Percentiles rank a stretch among this genome's conserved stretches.
Evolutionary conservation across 345 rosid genomes (phyloP).

Genomic region (Heritiera littoralis): DNA sequence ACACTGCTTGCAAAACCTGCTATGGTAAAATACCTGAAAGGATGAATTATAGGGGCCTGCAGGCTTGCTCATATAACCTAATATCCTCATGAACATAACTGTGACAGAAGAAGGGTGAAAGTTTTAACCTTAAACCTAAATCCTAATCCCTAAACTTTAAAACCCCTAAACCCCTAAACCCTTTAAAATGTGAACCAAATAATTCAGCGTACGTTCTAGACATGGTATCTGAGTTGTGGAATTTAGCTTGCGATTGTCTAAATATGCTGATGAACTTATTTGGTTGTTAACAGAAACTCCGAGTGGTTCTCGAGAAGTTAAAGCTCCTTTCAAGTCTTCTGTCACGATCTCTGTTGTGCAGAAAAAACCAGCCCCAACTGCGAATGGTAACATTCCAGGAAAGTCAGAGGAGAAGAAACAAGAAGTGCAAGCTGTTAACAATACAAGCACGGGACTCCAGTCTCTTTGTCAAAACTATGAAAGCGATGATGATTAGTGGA

Average conservation of each 20-base stretch:
- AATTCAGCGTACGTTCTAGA: no score
- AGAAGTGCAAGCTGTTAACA: conserved; percentile 25
- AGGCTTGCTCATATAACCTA: no score
- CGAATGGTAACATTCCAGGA: conserved; percentile 19
- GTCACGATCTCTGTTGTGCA: conserved; percentile 51
- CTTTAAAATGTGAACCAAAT: no score
- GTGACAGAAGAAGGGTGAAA: no score
- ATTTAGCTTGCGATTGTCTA: background rate
- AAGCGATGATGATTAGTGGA: conserved; percentile 58
- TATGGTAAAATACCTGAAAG: no score
- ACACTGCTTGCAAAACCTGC: no score
- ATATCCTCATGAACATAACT: no score
- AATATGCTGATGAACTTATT: background rate
- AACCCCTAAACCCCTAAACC: no score
- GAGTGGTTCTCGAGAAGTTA: conserved; percentile 31
- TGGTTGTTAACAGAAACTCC: conserved; percentile 27
- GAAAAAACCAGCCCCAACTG: conserved; percentile 52
- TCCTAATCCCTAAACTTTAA: no score
- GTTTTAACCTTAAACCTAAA: no score
- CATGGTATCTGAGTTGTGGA: no score
- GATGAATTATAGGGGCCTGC: no score
- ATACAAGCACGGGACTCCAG: conserved; percentile 37
- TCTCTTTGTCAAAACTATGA: conserved; percentile 67
- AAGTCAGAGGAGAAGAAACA: conserved; percentile 48
- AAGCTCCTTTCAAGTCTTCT: conserved; percentile 30